These are phyloP conservation scores for Pleomassaria siparia DNA, from an alignment of 2,329 filamentous ascomycete species.

Conservation along the genomic window DNA sequence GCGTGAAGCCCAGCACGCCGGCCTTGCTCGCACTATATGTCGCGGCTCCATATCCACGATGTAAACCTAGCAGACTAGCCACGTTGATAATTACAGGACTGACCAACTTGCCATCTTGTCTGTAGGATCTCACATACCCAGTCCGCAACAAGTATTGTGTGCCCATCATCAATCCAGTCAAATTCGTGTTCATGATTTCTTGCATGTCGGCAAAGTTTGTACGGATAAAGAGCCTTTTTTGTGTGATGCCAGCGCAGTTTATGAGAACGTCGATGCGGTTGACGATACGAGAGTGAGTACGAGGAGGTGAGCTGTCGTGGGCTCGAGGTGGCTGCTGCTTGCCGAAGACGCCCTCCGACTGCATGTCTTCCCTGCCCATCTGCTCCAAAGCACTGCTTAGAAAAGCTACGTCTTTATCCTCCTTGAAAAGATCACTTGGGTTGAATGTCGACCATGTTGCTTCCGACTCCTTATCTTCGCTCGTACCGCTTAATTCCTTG, in stretches of 20 bases:
- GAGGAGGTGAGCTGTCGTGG: too few species aligned
- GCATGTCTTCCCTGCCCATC: not conserved
- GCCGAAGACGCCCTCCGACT: not conserved
- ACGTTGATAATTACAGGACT: slow-evolving; percentile 72
- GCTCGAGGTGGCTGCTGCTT: too few species aligned
- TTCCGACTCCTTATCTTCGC: not conserved
- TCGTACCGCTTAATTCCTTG: not conserved
- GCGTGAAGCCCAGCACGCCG: slow-evolving; percentile 74
- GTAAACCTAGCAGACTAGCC: slow-evolving; percentile 71
- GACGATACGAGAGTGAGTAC: too few species aligned
- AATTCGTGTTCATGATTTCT: slow-evolving; percentile 67
- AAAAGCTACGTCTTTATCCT: not conserved
- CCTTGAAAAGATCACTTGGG: not conserved
- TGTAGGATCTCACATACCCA: slow-evolving; percentile 14
- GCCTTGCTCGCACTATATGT: slow-evolving; percentile 81
- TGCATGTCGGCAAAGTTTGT: slow-evolving; percentile 56
- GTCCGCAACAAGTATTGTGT: slow-evolving; percentile 56
- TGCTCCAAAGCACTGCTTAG: not conserved
- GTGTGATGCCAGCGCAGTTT: slow-evolving; percentile 76
- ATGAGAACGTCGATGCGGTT: slow-evolving; percentile 58
- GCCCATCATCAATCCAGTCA: slow-evolving; percentile 65
- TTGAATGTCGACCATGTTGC: not conserved
- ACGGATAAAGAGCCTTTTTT: slow-evolving; percentile 64
- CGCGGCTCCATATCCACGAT: slow-evolving; percentile 69
- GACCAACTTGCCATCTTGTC: slow-evolving; percentile 38